These are phyloP conservation scores for Leishmania tarentolae DNA, from an alignment of 208 protist species.

Conservation along the genomic window DNA sequence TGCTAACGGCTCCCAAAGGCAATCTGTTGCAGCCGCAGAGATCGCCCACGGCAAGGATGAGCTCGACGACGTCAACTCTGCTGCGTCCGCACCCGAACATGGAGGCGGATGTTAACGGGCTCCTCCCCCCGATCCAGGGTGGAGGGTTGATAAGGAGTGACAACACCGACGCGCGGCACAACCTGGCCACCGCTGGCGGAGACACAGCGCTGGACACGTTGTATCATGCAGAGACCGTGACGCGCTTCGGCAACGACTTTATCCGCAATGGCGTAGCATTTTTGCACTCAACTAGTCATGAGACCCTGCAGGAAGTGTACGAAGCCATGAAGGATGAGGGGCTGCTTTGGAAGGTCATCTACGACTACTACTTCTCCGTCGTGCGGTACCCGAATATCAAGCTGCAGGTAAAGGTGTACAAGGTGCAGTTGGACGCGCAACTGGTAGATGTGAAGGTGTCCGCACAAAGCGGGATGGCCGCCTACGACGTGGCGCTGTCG, in stretches of 20 bases:
- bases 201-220: constrained; percentile 49
- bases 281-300: constrained; percentile 25
- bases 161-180: constrained; percentile 9
- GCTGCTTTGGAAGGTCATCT: constrained; percentile 73
- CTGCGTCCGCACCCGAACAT: constrained; percentile 17
- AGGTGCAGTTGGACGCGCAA: constrained; percentile 55
- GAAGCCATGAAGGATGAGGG: constrained; percentile 71
- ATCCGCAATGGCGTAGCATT: constrained; percentile 85
- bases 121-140: neutral
- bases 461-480: constrained; percentile 71
- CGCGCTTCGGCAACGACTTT: constrained; percentile 83
- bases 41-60: neutral
- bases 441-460: constrained; percentile 82
- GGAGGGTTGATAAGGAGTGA: constrained; percentile 2
- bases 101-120: neutral
- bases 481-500: constrained; percentile 48
- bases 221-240: constrained; percentile 52
- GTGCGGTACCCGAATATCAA: constrained; percentile 76
- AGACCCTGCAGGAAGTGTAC: constrained; percentile 63
- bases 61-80: constrained; percentile 1
- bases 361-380: constrained; percentile 77
- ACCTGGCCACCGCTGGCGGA: neutral
- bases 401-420: constrained; percentile 84
- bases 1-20: constrained; percentile 2
- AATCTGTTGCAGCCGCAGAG: constrained; percentile 28